A percentile compares a stretch with the other conserved stretches of the same genome.
Conservation (phyloP, 2,329 filamentous ascomycete genomes). For the Teratosphaeria viscida region DNA sequence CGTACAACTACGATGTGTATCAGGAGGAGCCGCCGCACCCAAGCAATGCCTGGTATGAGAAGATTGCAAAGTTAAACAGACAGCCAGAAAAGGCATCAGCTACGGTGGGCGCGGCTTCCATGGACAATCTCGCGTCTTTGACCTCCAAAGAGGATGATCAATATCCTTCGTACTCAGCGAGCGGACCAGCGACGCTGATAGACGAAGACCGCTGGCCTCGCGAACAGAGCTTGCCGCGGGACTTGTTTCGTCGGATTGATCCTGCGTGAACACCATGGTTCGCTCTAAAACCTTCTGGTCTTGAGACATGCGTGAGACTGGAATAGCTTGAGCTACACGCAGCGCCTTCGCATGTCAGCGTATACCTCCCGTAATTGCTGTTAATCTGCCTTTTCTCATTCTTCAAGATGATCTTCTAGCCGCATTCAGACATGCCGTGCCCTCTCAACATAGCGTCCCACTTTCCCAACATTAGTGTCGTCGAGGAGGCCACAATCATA, state of each 20-base stretch:
- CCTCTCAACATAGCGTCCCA: too few species aligned
- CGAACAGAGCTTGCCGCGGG: not conserved
- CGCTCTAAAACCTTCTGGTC: too few species aligned
- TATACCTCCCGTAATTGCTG: not conserved
- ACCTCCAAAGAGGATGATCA: slow-evolving; percentile 45
- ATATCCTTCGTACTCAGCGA: slow-evolving; percentile 42
- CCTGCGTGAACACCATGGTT: not conserved
- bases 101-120: not conserved
- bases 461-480: too few species aligned
- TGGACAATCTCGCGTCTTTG: slow-evolving; percentile 13
- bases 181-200: not conserved
- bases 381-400: too few species aligned
- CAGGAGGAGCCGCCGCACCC: not conserved
- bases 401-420: too few species aligned
- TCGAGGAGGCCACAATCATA: too few species aligned
- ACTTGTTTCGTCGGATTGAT: not conserved
- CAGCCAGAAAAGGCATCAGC: not conserved
- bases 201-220: not conserved
- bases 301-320: too few species aligned
- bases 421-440: too few species aligned
- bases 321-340: too few species aligned
- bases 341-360: not conserved
- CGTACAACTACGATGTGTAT: not conserved
- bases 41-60: not conserved
- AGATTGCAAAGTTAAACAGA: not conserved